Evolutionary conservation across 495 filamentous ascomycete species (phyloP), one percentile per base, ranked within the genome.

Genomic region (Daldinia loculata): DNA sequence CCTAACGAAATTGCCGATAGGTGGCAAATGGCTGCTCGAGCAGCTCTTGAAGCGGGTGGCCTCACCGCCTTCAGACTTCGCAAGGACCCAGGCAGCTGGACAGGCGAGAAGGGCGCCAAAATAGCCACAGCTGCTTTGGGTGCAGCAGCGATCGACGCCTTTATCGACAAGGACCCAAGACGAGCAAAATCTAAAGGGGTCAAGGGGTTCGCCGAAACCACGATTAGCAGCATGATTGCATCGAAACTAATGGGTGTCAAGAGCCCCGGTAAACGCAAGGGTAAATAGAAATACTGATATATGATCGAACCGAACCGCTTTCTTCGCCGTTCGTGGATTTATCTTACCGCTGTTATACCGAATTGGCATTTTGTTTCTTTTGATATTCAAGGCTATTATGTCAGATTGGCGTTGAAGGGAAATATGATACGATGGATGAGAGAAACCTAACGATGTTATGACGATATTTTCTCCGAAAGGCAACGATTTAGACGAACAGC

Each of bases 121-220:
- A 60, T 84, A 7, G 80, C 79, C 14, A 82, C 79, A 12, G 82
- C 82, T 5, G 82, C 82, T 4, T 29, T 84, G 12, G 80, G 80
- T 0, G 82, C 82, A 7, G 81, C 76, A 6, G 80, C 76, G 6
- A 76, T 78, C 41, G 78, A 81, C 15, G 79, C 75, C 0, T 77
- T 80, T 27, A 72, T 76, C 50, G 75, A 77, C 24, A 69, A 76
- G 34, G 75, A 77, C 52, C 75, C 75, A 2, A 61, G 75, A 2
- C 70, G 45, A 14, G 36, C 63, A 27, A 74, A 61, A 55, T 38
- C 73, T 8, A 63, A 56, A 26, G 75, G 75, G 9, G 52, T 77
- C 11, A 77, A 70, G 26, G 74, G 75, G 0, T 71, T 76, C 27
- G 75, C 75, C 14, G 75, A 77, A 63, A 74, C 61, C 24, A 72